A percentile compares a stretch with the other conserved stretches of the same genome.
Evolutionary conservation across 1,284 basidiomycete genomes (phyloP).

Genomic region (Wallemia mellicola): DNA sequence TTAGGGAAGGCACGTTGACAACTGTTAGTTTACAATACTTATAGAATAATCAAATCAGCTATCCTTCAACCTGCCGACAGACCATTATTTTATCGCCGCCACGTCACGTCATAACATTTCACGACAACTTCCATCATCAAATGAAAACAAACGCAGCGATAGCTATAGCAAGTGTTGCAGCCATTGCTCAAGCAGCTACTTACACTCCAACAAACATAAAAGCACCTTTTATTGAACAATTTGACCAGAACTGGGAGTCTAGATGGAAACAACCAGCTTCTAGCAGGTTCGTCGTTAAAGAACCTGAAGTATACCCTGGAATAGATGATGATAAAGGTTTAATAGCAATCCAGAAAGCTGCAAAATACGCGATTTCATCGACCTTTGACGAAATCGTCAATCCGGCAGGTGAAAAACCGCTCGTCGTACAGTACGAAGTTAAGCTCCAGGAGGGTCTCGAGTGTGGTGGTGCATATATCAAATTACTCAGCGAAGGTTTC

Average conservation of each 20-base stretch:
- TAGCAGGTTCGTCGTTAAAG: constrained; percentile 72
- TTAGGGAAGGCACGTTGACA: too few relatives aligned
- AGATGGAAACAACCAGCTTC: neutral
- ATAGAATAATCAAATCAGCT: neutral
- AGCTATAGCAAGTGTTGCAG: neutral
- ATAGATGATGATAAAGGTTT: constrained; percentile 61
- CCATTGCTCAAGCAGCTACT: too few relatives aligned
- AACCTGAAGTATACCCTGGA: constrained; percentile 34
- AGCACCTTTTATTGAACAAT: too few relatives aligned
- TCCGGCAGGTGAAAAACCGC: constrained; percentile 26
- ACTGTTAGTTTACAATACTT: too few relatives aligned
- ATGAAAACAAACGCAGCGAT: neutral
- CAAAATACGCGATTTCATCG: constrained; percentile 90
- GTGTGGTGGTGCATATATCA: constrained; percentile 97
- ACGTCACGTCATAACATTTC: neutral
- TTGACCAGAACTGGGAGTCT: too few relatives aligned
- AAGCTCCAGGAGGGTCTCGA: constrained; percentile 98
- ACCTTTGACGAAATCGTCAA: constrained; percentile 57
- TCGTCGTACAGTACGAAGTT: constrained; percentile 96
- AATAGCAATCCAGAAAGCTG: constrained; percentile 71
- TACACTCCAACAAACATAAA: too few relatives aligned
- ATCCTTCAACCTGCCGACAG: too few relatives aligned
- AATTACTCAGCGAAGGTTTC: constrained; percentile 35
- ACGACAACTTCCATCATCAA: neutral
- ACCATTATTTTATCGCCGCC: too few relatives aligned